Base-by-base conservation (phyloP, 2,329 filamentous ascomycete species). In the Diaporthe sp. region DNA sequence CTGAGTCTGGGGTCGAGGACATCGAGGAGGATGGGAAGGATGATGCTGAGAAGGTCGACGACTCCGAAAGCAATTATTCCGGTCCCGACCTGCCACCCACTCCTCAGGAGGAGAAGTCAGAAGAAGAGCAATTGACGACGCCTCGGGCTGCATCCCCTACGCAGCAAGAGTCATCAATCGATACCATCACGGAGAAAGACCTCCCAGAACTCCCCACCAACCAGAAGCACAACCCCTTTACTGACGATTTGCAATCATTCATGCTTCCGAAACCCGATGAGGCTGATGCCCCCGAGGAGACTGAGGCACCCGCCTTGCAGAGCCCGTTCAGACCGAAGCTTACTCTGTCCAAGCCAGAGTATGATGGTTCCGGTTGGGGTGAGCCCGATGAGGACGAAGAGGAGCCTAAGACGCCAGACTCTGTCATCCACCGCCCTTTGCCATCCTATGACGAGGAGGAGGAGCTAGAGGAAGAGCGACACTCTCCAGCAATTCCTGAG, bases 401-500 rank as follows among this genome's bases (percentile, higher is more conserved):
- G 1, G 92, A 93, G 77, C 91, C 92, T 13, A 90, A 92, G 46
- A 97, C 95, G 10, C 96, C 96, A 19, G 94, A 95, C 68, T 98
- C 96, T 9, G 96, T 98, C 31, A 96, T 98, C 78, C 94, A 94
- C 77, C 94, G 96, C 80, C 91, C 92, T 2, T 83, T 94, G 65
- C 83, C 86, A 3, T 55, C 65, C 8, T 69, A 55, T 28, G 65
- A 69, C 22, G 86, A 88, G n/a, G 58, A 61, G 62, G 79, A 82
- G 31, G 84, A 86, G 25, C 85, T 87, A 1, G 85, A 88, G 12
- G 86, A 88, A 13, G 81, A 83, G 17, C 73, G 84, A 79, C 88
- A 91, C 61, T 90, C 91, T 0, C 91, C 92, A 2, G 88, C 88
- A 49, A 91, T 98, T 75, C 95, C 96, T 1, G 95, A 98, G 79